Evolutionary conservation across 73 alveolate species (phyloP), one percentile per base, ranked within the genome.

Genomic region (Urostyla sp.): DNA sequence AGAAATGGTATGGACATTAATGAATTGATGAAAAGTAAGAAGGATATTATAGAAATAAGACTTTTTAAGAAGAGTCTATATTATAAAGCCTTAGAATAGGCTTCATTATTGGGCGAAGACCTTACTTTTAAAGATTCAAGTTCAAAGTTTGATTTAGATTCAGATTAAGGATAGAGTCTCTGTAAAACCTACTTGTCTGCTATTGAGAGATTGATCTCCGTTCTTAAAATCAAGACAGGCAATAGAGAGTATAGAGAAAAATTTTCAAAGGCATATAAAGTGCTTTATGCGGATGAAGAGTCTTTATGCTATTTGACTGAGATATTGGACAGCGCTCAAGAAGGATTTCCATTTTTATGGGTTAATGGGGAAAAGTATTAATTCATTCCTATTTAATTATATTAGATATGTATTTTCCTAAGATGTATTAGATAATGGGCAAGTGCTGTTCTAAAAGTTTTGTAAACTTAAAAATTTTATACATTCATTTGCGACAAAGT

Each of bases 341-440:
- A 95, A 90, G 97, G 95, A n/a, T 94, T 94, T 45, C 97, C 98
- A 21, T 94, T 80, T 78, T 79, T 95, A 23, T 87, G 94, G 84
- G 98, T 95, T 36, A 95, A 95, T 87, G 97, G 97, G 4, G 98
- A 94, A 61, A 95, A 94, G 88, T n/a, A n/a, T n/a, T n/a, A n/a
- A n/a, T n/a, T n/a, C n/a, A n/a, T n/a, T n/a, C n/a, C n/a, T n/a
- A n/a, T n/a, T n/a, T n/a, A n/a, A n/a, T n/a, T n/a, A n/a, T n/a
- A n/a, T n/a, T n/a, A n/a, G n/a, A n/a, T 95, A 93, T 87, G 91
- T 86, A 38, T 95, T 95, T 75, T 86, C 97, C 0, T 38, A 85
- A 37, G 98, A 94, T 79, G 98, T 95, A 31, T 76, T 95, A 21
- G 93, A 94, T 30, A 77, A 85, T 38, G 99, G 99, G 18, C 67